These are phyloP conservation scores for Gonapodya sp. DNA, from an alignment of 192 early-diverging fungal species.

Conservation along the genomic window DNA sequence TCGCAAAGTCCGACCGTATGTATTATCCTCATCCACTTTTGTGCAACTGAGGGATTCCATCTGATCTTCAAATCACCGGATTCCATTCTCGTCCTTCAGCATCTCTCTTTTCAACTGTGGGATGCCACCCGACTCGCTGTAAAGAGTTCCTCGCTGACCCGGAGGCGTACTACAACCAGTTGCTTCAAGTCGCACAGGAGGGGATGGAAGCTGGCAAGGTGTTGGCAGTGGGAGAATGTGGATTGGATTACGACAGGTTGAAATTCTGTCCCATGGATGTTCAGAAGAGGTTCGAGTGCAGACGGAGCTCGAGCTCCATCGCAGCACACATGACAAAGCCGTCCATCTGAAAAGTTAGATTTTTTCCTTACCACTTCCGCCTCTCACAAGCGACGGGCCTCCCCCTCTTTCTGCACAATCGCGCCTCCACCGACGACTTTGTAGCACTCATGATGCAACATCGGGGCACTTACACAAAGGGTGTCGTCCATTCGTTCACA, in stretches of 20 bases:
- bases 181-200: slow-evolving; percentile 33
- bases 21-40: too few species aligned
- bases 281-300: slow-evolving; percentile 40
- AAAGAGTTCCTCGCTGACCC: slow-evolving; percentile 51
- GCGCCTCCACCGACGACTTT: slow-evolving; percentile 77
- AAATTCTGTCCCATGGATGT: slow-evolving; percentile 68
- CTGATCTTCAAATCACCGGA: neutral
- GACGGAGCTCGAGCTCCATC: too few species aligned
- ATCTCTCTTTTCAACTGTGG: slow-evolving; percentile 61
- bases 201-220: slow-evolving; percentile 39
- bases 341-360: slow-evolving; percentile 19
- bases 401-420: slow-evolving; percentile 87
- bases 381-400: slow-evolving; percentile 63
- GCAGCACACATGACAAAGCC: slow-evolving; percentile 11
- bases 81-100: slow-evolving; percentile 14
- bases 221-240: slow-evolving; percentile 91
- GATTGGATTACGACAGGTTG: slow-evolving; percentile 88
- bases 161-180: slow-evolving; percentile 40
- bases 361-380: slow-evolving; percentile 73
- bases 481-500: slow-evolving; percentile 88
- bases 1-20: slow-evolving; percentile 40
- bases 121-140: slow-evolving; percentile 78
- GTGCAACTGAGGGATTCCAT: too few species aligned
- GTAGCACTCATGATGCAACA: slow-evolving; percentile 44
- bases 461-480: slow-evolving; percentile 49